These are phyloP conservation scores for Pythium grandisporangium DNA, from an alignment of 352 stramenopile species.

Conservation along the genomic window DNA sequence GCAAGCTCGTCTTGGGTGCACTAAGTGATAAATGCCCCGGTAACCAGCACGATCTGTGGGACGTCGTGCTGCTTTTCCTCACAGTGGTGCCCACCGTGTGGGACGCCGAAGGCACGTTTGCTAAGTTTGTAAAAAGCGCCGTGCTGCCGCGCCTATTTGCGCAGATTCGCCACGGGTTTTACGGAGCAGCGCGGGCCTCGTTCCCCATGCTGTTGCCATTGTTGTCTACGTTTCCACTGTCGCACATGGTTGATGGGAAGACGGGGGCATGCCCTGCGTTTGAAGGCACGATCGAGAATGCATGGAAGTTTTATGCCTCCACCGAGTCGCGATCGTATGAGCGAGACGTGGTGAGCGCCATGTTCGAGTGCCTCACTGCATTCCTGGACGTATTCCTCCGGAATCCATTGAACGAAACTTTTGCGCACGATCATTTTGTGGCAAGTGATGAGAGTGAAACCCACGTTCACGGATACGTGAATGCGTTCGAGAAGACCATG, in stretches of 20 bases:
- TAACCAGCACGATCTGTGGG: slow-evolving; percentile 71
- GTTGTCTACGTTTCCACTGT: slow-evolving; percentile 62
- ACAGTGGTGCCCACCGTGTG: slow-evolving; percentile 35
- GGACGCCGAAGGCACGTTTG: slow-evolving; percentile 25
- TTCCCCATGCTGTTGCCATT: slow-evolving; percentile 65
- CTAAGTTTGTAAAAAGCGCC: slow-evolving; percentile 52
- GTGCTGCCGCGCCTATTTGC: slow-evolving; percentile 60
- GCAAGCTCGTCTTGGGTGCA: slow-evolving; percentile 55
- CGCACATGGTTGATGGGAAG: slow-evolving; percentile 31
- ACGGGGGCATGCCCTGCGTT: slow-evolving; percentile 40
- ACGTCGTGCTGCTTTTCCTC: slow-evolving; percentile 63
- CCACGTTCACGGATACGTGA: slow-evolving; percentile 26
- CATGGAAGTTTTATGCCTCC: slow-evolving; percentile 60
- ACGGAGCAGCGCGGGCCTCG: slow-evolving; percentile 54
- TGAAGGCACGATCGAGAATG: slow-evolving; percentile 50
- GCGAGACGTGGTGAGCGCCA: slow-evolving; percentile 38
- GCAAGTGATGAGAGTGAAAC: slow-evolving; percentile 3
- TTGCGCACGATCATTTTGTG: slow-evolving; percentile 16
- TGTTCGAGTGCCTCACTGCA: slow-evolving; percentile 66
- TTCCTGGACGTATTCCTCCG: slow-evolving; percentile 62
- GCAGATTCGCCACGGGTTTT: slow-evolving; percentile 69
- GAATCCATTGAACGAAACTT: slow-evolving; percentile 17
- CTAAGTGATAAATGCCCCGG: slow-evolving; percentile 58
- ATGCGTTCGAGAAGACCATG: slow-evolving; percentile 57
- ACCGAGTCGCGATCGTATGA: slow-evolving; percentile 44